Base-by-base conservation (phyloP, 139 green algal species). In the Tetratostichococcus sp. region DNA sequence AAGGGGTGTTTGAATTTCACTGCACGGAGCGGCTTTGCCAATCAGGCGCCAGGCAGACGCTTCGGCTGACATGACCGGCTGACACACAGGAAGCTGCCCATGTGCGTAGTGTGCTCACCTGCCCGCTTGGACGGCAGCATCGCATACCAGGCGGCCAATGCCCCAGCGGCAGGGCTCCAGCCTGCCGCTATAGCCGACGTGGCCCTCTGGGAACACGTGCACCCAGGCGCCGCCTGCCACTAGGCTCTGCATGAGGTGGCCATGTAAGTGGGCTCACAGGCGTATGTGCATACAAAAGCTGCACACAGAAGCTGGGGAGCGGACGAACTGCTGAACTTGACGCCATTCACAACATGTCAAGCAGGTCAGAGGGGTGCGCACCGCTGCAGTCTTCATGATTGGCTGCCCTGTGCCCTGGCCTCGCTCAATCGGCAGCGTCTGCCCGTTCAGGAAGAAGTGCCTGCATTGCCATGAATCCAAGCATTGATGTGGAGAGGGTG, bases 141-240 rank as follows among this genome's bases (percentile, higher is more conserved):
- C 91, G 75, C 91, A 95, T 30, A 96, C 75, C 31, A 94, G 35
- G 73, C 86, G 92, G 76, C 92, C 92, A 1, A 92, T 73, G 19
- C 91, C 91, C 91, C 92, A 95, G 19, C 86, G 84, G 74, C 93
- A 88, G 30, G 85, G 76, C 4, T 80, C 83, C 77, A 97, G 73
- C 30, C 32, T 57, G 35, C 92, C 93, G 21, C 70, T 84, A 72
- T 88, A 90, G 31, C 82, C 79, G n/a, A 97, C 86, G 4, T 77
- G 73, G 6, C 89, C 91, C 85, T 97, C 92, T 0, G 93, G 93
- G 75, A 97, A 97, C 16, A 97, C 67, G 79, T 97, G 93, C 76
- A 96, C 65, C 93, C 93, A 97, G 62, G 86, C 86, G 16, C 93
- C 93, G 1, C 21, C 21, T 0, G 70, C 80, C 34, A 91, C 75